Conservation (phyloP, 2,329 filamentous ascomycete genomes). For the Zasmidium citrigriseum region DNA sequence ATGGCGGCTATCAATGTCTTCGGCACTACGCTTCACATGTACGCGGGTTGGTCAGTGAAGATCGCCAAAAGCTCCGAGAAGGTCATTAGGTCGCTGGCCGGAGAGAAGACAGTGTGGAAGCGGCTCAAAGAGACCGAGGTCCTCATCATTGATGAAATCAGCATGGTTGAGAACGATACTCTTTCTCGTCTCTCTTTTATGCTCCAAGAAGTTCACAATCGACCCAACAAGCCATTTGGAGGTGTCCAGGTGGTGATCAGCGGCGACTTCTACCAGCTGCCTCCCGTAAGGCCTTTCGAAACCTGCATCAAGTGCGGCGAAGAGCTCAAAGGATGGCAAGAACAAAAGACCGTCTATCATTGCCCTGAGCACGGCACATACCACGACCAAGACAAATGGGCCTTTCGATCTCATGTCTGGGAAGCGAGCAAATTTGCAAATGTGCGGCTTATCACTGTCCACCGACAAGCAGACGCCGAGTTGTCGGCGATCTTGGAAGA, state of each 20-base stretch:
- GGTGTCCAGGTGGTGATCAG: slow-evolving; percentile 48
- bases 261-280: slow-evolving; percentile 63
- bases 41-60: slow-evolving; percentile 57
- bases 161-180: slow-evolving; percentile 61
- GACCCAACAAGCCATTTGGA: slow-evolving; percentile 37
- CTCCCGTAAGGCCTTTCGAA: slow-evolving; percentile 59
- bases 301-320: slow-evolving; percentile 53
- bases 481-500: slow-evolving; percentile 52
- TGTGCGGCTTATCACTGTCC: slow-evolving; percentile 57
- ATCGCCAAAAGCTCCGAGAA: slow-evolving; percentile 46
- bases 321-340: slow-evolving; percentile 10
- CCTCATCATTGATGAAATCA: slow-evolving; percentile 68
- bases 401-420: slow-evolving; percentile 60
- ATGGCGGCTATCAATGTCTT: slow-evolving; percentile 11
- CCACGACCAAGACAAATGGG: slow-evolving; percentile 57
- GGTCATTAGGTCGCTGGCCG: slow-evolving; percentile 27
- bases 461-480: slow-evolving; percentile 55
- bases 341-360: slow-evolving; percentile 38
- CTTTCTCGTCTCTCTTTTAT: slow-evolving; percentile 55
- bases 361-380: slow-evolving; percentile 40
- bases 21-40: slow-evolving; percentile 34
- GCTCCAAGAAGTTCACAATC: slow-evolving; percentile 42
- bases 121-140: slow-evolving; percentile 52
- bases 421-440: slow-evolving; percentile 51
- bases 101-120: slow-evolving; percentile 37